These are phyloP conservation scores for Penicillium malachiteum DNA, from an alignment of 495 filamentous ascomycete species.

Conservation along the genomic window DNA sequence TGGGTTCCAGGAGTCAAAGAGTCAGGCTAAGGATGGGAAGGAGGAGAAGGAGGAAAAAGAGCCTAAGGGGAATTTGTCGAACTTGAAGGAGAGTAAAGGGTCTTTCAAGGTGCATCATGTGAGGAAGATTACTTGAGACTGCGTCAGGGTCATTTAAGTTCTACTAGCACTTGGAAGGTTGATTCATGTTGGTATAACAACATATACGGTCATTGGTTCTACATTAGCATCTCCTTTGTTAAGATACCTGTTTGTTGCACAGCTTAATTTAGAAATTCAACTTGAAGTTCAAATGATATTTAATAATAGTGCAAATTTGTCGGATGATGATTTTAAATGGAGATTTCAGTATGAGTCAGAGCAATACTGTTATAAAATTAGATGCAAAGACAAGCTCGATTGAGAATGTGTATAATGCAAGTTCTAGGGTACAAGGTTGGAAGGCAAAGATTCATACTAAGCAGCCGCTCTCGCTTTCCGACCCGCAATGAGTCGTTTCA, in stretches of 20 bases:
- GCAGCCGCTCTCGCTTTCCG: constrained; percentile 27
- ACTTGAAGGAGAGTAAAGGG: too few relatives aligned
- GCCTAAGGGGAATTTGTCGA: too few relatives aligned
- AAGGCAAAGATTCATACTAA: not conserved
- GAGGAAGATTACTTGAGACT: not conserved
- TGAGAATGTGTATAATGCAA: not conserved
- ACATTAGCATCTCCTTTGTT: not conserved
- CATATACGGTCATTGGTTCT: not conserved
- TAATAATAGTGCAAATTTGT: not conserved
- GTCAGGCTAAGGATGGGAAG: constrained; percentile 15
- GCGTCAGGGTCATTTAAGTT: too few relatives aligned
- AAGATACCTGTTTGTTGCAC: not conserved
- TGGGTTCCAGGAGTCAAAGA: constrained; percentile 34
- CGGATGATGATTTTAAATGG: too few relatives aligned
- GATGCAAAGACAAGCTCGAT: too few relatives aligned
- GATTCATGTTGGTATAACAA: constrained; percentile 1
- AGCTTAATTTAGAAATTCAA: not conserved
- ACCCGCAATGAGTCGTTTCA: constrained; percentile 52
- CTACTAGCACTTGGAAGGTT: too few relatives aligned
- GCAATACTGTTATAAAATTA: too few relatives aligned
- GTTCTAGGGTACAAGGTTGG: not conserved
- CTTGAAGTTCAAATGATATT: not conserved
- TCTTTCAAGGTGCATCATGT: constrained; percentile 26
- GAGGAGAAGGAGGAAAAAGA: too few relatives aligned
- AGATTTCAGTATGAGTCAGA: too few relatives aligned